A percentile compares a stretch with the other conserved stretches of the same genome.
phyloP scores from a whole-genome alignment of 352 stramenopile genomes.

The Phytophthora foliorum region DNA sequence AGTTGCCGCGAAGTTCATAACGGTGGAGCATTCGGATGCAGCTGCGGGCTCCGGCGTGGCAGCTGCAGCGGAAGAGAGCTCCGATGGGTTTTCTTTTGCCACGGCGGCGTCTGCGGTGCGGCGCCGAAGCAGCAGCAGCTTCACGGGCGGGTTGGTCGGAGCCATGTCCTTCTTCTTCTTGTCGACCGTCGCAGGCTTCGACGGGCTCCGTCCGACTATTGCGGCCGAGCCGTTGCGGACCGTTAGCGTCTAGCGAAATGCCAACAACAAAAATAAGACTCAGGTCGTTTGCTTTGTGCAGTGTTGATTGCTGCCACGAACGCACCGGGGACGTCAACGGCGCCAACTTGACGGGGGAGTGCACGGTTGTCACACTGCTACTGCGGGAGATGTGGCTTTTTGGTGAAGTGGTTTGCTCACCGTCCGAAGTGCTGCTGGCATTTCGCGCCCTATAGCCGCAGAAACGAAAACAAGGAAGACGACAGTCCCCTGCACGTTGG shows the following conservation, averaged over 20 bases:
- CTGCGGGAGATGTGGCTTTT: slow-evolving; percentile 23
- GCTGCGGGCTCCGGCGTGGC: slow-evolving; percentile 9
- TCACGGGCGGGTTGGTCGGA: slow-evolving; percentile 70
- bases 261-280: slow-evolving; percentile 18
- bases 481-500: slow-evolving; percentile 21
- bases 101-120: slow-evolving; percentile 31
- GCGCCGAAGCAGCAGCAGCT: slow-evolving; percentile 65
- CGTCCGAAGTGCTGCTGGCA: neutral
- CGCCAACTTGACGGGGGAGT: slow-evolving; percentile 25
- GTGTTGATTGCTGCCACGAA: neutral
- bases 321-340: slow-evolving; percentile 18
- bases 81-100: neutral
- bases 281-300: neutral
- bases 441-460: slow-evolving; percentile 28
- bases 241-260: slow-evolving; percentile 16
- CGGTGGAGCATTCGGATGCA: neutral
- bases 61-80: slow-evolving; percentile 26
- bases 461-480: slow-evolving; percentile 33
- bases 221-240: slow-evolving; percentile 1
- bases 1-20: neutral
- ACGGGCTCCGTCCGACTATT: slow-evolving; percentile 15
- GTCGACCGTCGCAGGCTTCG: slow-evolving; percentile 19
- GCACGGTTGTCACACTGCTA: slow-evolving; percentile 12
- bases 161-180: slow-evolving; percentile 32
- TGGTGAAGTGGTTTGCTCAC: slow-evolving; percentile 11